These are phyloP conservation scores for Microdochium bolleyi DNA, from an alignment of 2,329 filamentous ascomycete genomes.

Conservation along the genomic window DNA sequence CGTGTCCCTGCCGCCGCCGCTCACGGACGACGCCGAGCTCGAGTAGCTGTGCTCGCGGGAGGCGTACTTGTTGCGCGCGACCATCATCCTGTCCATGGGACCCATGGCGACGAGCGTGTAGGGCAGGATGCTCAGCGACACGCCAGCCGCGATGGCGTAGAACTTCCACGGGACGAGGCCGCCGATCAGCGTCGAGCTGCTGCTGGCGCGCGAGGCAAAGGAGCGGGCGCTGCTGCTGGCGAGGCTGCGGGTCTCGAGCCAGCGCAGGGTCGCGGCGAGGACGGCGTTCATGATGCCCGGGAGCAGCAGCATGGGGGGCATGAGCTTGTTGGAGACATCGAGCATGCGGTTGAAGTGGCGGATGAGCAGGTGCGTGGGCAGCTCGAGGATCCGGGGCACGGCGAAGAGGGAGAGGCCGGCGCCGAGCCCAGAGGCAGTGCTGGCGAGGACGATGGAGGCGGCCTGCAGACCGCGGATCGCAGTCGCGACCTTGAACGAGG, in stretches of 20 bases:
- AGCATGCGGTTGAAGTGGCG: conserved; percentile 43
- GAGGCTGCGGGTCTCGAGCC: conserved; percentile 4
- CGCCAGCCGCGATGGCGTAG: conserved; percentile 35
- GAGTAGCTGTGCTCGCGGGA: conserved; percentile 3
- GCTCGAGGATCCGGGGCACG: conserved; percentile 45
- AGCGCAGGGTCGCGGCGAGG: conserved; percentile 28
- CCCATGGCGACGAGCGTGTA: conserved; percentile 41
- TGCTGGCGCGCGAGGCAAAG: neutral
- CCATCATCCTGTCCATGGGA: conserved; percentile 38
- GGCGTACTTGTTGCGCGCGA: conserved; percentile 30
- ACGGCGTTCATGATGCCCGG: conserved; percentile 32
- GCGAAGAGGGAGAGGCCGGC: conserved; percentile 31
- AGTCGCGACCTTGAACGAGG: neutral
- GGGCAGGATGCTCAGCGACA: conserved; percentile 38
- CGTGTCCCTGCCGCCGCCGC: neutral
- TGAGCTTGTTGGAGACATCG: conserved; percentile 26
- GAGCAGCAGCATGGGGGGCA: conserved; percentile 29
- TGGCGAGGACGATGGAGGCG: conserved; percentile 40
- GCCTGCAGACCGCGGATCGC: conserved; percentile 37
- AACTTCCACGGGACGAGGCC: conserved; percentile 15
- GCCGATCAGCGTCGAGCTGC: neutral
- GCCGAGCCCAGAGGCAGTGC: conserved; percentile 30
- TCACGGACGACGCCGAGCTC: conserved; percentile 1
- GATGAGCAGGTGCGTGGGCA: conserved; percentile 45
- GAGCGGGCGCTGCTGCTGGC: neutral